phyloP scores from a whole-genome alignment of 2,329 filamentous ascomycete genomes.

The Diaporthe aspalathi region DNA sequence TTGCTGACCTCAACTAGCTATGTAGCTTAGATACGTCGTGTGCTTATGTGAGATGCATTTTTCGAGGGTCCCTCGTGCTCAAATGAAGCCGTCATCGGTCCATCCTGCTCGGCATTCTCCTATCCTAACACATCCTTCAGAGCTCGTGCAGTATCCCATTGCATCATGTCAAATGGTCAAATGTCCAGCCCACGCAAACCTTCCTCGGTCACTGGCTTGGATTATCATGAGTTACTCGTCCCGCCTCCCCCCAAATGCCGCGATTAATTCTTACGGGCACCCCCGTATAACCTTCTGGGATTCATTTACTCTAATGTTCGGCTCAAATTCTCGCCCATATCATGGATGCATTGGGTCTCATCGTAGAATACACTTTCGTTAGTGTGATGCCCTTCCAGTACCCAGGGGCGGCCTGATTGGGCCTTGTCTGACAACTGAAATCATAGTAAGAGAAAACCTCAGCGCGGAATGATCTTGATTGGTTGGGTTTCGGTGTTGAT shows the following conservation, averaged over 20 bases:
- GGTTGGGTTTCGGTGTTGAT: not conserved
- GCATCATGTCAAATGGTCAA: no score
- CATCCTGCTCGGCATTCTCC: no score
- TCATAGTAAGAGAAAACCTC: not conserved
- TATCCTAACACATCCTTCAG: no score
- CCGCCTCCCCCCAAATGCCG: no score
- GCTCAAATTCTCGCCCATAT: not conserved
- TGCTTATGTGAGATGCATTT: conserved; percentile 19
- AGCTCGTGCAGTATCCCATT: no score
- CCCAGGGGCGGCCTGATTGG: not conserved
- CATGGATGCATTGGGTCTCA: not conserved
- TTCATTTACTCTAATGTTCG: not conserved
- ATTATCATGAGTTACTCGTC: no score
- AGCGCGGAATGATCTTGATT: not conserved
- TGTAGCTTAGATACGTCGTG: not conserved
- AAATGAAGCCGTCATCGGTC: not conserved
- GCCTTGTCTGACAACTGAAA: not conserved
- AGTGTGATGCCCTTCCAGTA: not conserved
- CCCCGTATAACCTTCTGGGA: no score
- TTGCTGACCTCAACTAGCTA: not conserved
- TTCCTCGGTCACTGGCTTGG: no score
- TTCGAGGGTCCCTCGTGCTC: not conserved
- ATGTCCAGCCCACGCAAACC: no score
- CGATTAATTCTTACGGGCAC: no score
- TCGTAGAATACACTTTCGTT: not conserved